Evolutionary conservation across 768 basidiomycete species (phyloP), one percentile per base, ranked within the genome.

Genomic region (Asterophora parasitica): DNA sequence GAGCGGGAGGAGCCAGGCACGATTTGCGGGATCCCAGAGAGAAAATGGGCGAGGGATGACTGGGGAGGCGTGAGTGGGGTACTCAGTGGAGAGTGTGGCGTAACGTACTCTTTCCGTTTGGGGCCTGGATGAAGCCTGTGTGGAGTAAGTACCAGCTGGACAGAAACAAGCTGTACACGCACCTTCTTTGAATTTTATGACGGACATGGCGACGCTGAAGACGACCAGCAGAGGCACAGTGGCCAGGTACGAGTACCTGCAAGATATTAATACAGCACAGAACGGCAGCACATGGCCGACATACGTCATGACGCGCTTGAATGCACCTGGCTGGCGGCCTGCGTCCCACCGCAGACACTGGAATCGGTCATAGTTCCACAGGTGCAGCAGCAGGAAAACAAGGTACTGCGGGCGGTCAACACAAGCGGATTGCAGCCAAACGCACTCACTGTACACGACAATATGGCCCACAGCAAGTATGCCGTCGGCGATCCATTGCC

Each of bases 231-330:
- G 67, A 35, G 81, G 82, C 19, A 90, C 73, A 1, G 83, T 79
- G 9, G 70, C 75, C n/a, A 89, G 66, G 61, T 89, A 90, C n/a
- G 85, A 84, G 68, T 90, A 90, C 66, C 88, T 76, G 59, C 42
- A n/a, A n/a, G n/a, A n/a, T n/a, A n/a, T n/a, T n/a, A n/a, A n/a
- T n/a, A n/a, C n/a, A n/a, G n/a, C n/a, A n/a, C n/a, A n/a, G n/a
- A n/a, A n/a, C n/a, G n/a, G n/a, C n/a, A n/a, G 49, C 19, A n/a
- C 7, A n/a, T 26, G 35, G 32, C 72, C 81, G 60, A 23, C 23
- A 3, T 60, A 89, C 86, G 86, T 91, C 89, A 92, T 92, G 60
- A 92, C 75, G 42, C 90, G 76, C 67, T 86, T 90, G 77, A 92
- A 92, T 10, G 88, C 81, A 47, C 89, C 89, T 48, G 84, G 85